Conservation (phyloP, 148 eudicot genomes). For the Diospyros lotus region DNA sequence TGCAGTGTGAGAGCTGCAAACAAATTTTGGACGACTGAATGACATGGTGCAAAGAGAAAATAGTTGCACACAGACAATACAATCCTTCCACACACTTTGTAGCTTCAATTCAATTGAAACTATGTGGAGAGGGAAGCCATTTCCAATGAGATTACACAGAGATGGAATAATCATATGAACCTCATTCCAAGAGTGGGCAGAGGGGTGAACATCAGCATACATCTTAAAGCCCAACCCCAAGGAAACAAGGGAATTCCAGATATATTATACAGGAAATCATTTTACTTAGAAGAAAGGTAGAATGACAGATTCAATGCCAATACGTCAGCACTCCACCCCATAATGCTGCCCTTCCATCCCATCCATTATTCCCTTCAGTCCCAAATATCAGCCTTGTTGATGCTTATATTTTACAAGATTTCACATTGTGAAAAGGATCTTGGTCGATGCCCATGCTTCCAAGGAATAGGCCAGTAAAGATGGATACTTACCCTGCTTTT, state of each 20-base stretch:
- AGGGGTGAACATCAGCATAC: not conserved
- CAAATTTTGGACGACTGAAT: not conserved
- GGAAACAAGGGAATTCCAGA: not conserved
- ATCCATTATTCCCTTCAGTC: not conserved
- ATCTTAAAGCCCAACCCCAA: not conserved
- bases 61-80: not conserved
- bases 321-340: not conserved
- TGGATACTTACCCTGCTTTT: not conserved
- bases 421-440: not conserved
- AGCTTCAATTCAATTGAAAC: not conserved
- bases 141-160: not conserved
- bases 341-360: not conserved
- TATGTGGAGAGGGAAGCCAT: not conserved
- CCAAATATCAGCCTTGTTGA: not conserved
- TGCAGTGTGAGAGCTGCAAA: conserved; percentile 7
- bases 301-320: not conserved
- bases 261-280: not conserved
- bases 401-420: not conserved
- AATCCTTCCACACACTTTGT: not conserved
- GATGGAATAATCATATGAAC: not conserved
- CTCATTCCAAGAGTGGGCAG: not conserved
- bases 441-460: not conserved
- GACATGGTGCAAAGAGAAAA: not conserved
- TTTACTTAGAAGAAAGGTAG: not conserved
- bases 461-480: not conserved